Base-by-base conservation (phyloP, 192 early-diverging fungal genomes). In the Coemansia sp. region DNA sequence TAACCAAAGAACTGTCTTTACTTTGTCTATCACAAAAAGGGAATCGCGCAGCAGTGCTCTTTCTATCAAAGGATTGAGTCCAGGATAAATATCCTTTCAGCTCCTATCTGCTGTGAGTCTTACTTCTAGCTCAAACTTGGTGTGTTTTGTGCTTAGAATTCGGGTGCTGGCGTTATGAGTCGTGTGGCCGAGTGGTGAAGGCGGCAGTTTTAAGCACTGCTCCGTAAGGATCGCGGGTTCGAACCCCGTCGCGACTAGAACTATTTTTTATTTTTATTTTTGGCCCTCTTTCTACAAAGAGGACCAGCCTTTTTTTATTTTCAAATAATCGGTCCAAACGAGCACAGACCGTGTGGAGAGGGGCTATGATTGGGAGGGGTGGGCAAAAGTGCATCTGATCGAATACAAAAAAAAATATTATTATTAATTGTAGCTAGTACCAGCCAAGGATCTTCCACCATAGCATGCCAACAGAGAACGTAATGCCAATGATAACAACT, bases 401-500 rank as follows among this genome's bases (percentile, higher is more conserved):
- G 47, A 51, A 51, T 43, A 43, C 47, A 22, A 51, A 22, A 6
- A 8, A 10, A 9, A 51, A 11, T 9, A 13, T 1, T 22, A 18
- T 3, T 15, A 6, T 27, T 27, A 27, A 27, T 27, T 27, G 44
- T 18, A 3, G 0, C 66, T 68, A 83, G 31, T 78, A 83, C 89
- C 89, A 92, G 27, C 89, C 91, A 20, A 93, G 69, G 6, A 91
- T 12, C 67, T 86, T 90, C 90, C 89, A 93, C 91, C 91, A 94
- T 1, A 74, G 13, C 61, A 92, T 46, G 2, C 93, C 93, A 3
- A 89, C 79, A 2, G 90, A 89, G 27, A 88, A 86, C 64, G 86
- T 87, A 0, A 92, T 70, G 38, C 47, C 22, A 1, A 94, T 44
- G 61, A 88, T 86, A 0, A 90, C 63, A 1, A 86, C 29, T 9